Percentiles rank a stretch among this genome's conserved stretches.
These are phyloP conservation scores for Takashimella koratensis DNA, from an alignment of 1,284 basidiomycete genomes.

Conservation along the genomic window DNA sequence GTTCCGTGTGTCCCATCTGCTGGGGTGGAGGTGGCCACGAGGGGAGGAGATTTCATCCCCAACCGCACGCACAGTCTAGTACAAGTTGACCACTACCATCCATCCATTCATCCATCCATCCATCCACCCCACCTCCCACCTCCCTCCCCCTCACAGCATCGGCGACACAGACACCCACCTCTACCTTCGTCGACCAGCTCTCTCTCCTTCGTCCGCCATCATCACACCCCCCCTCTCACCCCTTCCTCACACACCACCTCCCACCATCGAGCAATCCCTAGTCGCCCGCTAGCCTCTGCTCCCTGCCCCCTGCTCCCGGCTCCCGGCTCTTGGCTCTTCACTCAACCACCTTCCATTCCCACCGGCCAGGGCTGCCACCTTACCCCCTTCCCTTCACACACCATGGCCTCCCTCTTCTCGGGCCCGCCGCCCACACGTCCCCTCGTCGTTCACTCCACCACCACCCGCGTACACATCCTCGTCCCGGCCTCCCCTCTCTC, in stretches of 20 bases:
- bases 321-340: not conserved
- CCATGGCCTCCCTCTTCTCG: slow-evolving; percentile 46
- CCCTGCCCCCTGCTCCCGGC: not conserved
- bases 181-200: not conserved
- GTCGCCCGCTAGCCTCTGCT: not conserved
- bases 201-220: not conserved
- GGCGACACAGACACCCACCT: no score
- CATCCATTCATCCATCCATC: not conserved
- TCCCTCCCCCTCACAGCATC: not conserved
- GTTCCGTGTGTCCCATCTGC: no score
- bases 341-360: not conserved
- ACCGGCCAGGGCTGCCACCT: no score
- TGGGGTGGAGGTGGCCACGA: no score
- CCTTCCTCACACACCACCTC: not conserved
- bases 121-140: not conserved
- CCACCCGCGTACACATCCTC: slow-evolving; percentile 63
- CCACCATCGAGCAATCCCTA: not conserved
- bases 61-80: no score
- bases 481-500: slow-evolving; percentile 71
- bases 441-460: slow-evolving; percentile 48
- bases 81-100: no score
- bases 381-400: slow-evolving; percentile 23
- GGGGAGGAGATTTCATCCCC: no score
- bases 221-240: not conserved
- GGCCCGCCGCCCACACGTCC: slow-evolving; percentile 44